Percentiles rank a stretch among this genome's conserved stretches.
Conservation (phyloP, 73 alveolate species). For the Uronychia binucleata region DNA sequence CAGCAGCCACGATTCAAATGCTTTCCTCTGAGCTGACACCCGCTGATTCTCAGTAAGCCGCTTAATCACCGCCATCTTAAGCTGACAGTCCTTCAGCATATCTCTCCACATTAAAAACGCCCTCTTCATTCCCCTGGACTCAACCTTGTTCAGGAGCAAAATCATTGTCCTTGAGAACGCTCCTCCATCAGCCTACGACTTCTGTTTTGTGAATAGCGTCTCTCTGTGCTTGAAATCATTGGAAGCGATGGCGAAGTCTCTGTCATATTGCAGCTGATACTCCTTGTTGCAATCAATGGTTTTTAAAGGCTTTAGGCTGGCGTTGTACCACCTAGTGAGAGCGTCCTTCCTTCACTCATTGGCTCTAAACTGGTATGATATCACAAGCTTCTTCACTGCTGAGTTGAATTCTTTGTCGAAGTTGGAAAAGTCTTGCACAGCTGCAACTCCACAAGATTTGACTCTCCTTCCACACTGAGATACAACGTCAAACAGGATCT, state of each 20-base stretch:
- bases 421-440: neutral
- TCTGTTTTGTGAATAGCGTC: neutral
- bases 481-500: neutral
- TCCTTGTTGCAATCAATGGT: neutral
- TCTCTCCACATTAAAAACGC: neutral
- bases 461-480: neutral
- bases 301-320: neutral
- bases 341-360: neutral
- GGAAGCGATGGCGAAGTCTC: neutral
- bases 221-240: neutral
- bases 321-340: neutral
- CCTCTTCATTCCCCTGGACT: neutral
- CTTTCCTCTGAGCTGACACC: neutral
- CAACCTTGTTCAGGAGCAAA: neutral
- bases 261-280: neutral
- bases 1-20: slow-evolving; percentile 24
- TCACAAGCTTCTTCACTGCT: neutral
- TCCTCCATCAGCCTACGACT: neutral
- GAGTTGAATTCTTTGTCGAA: neutral
- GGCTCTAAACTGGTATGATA: neutral
- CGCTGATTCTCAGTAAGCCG: neutral
- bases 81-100: neutral
- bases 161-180: neutral
- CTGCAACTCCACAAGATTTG: neutral
- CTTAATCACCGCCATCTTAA: neutral